Evolutionary conservation across 73 alveolate genomes (phyloP).

Genomic region (Paramecium biaurelia): DNA sequence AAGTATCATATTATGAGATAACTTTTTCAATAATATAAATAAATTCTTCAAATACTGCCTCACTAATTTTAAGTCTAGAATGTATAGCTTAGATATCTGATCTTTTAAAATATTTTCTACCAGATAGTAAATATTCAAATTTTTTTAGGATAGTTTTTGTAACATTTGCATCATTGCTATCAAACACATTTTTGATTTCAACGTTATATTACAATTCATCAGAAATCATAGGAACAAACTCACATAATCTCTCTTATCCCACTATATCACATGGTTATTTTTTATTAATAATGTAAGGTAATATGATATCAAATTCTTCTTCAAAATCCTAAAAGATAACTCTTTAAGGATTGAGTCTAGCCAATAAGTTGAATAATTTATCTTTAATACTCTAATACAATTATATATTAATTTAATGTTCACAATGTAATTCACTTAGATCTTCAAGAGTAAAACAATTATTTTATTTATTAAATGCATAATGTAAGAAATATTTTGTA

Average conservation of each 20-base stretch:
- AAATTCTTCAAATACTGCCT: not conserved
- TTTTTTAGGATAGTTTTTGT: not conserved
- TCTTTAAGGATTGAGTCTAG: not conserved
- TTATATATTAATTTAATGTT: not conserved
- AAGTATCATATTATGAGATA: not conserved
- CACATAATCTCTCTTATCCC: not conserved
- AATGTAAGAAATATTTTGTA: not conserved
- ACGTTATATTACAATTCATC: not conserved
- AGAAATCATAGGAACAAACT: not conserved
- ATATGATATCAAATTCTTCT: not conserved
- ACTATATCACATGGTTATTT: conserved; percentile 7
- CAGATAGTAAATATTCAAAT: not conserved
- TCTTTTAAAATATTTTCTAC: conserved; percentile 13
- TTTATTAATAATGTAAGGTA: not conserved
- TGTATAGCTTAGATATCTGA: conserved; percentile 40
- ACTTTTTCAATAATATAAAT: not conserved
- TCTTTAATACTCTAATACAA: not conserved
- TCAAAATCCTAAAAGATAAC: conserved; percentile 11
- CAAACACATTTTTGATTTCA: not conserved
- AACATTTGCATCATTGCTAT: not conserved
- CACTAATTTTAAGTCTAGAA: not conserved
- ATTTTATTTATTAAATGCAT: not conserved
- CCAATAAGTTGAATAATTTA: not conserved
- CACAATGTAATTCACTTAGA: not conserved
- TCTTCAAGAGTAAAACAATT: conserved; percentile 22